phyloP scores from a whole-genome alignment of 768 basidiomycete genomes.

The Leccinellum rugosiceps region DNA sequence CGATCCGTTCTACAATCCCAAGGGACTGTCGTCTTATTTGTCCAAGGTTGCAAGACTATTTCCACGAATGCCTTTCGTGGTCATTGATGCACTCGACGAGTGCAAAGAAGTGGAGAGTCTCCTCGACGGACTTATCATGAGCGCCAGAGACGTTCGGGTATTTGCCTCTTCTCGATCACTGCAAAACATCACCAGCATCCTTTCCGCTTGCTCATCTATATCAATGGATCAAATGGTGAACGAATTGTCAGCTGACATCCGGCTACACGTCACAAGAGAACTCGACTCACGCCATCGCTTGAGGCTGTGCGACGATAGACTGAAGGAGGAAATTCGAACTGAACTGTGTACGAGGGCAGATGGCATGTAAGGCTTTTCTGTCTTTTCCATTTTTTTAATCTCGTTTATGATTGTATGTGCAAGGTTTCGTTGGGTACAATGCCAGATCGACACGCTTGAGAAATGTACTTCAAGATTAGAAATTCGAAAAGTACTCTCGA shows the following conservation, averaged over 20 bases:
- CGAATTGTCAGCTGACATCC: slow-evolving; percentile 9
- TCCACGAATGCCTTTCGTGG: slow-evolving; percentile 3
- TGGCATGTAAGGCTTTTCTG: slow-evolving; percentile 17
- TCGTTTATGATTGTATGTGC: not conserved
- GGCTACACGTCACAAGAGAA: slow-evolving; percentile 4
- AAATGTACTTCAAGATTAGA: not conserved
- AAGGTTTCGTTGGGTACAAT: slow-evolving; percentile 19
- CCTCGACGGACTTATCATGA: slow-evolving; percentile 5
- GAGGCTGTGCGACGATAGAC: not conserved
- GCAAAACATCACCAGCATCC: not conserved
- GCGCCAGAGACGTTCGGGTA: not conserved
- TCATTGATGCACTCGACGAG: slow-evolving; percentile 25
- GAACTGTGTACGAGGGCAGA: slow-evolving; percentile 10
- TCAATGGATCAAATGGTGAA: slow-evolving; percentile 6
- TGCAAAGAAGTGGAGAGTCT: slow-evolving; percentile 13
- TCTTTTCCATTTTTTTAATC: not conserved
- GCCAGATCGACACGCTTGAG: slow-evolving; percentile 13
- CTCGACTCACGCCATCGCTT: slow-evolving; percentile 8
- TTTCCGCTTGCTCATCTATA: slow-evolving; percentile 5
- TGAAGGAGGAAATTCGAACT: slow-evolving; percentile 10
- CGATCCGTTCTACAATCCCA: not conserved
- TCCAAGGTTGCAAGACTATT: not conserved
- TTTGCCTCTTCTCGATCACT: slow-evolving; percentile 12
- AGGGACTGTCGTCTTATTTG: slow-evolving; percentile 1
- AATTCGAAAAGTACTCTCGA: slow-evolving; percentile 2